Evolutionary conservation across 1,284 basidiomycete genomes (phyloP).

Genomic region (Sparassis latifolia): DNA sequence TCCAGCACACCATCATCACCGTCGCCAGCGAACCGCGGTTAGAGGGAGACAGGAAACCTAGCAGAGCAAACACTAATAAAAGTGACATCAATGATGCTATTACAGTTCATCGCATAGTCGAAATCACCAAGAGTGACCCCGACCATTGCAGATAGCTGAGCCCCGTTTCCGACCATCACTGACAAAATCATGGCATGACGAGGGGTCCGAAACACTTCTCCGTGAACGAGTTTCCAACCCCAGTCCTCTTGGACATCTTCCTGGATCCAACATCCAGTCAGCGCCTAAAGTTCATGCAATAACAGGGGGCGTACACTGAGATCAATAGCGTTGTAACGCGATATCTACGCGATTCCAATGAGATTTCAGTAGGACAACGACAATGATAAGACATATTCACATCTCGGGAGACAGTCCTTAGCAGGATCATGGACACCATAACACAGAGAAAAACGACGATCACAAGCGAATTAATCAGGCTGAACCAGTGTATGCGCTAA

Average conservation of each 20-base stretch:
- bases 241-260: constrained; percentile 98
- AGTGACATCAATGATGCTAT: background rate
- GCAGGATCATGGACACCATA: constrained; percentile 90
- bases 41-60: constrained; percentile 95
- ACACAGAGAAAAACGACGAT: constrained; percentile 88
- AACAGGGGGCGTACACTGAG: constrained; percentile 53
- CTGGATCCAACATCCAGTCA: constrained; percentile 30
- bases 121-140: constrained; percentile 73
- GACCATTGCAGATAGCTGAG: constrained; percentile 87
- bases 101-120: too few relatives aligned
- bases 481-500: constrained; percentile 82
- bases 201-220: constrained; percentile 92
- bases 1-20: constrained; percentile 96
- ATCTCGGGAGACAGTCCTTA: constrained; percentile 85
- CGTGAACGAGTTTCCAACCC: constrained; percentile 97
- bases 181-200: constrained; percentile 74
- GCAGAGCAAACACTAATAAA: constrained; percentile 78
- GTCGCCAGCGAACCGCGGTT: constrained; percentile 94
- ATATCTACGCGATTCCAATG: constrained; percentile 54
- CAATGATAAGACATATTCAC: constrained; percentile 43
- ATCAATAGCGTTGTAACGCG: constrained; percentile 94
- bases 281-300: too few relatives aligned
- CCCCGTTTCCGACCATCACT: constrained; percentile 86
- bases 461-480: constrained; percentile 88
- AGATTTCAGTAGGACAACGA: background rate